Percentiles rank a stretch among this genome's conserved stretches.
These are phyloP conservation scores for Diversispora epigaea DNA, from an alignment of 192 early-diverging fungal genomes.

Conservation along the genomic window DNA sequence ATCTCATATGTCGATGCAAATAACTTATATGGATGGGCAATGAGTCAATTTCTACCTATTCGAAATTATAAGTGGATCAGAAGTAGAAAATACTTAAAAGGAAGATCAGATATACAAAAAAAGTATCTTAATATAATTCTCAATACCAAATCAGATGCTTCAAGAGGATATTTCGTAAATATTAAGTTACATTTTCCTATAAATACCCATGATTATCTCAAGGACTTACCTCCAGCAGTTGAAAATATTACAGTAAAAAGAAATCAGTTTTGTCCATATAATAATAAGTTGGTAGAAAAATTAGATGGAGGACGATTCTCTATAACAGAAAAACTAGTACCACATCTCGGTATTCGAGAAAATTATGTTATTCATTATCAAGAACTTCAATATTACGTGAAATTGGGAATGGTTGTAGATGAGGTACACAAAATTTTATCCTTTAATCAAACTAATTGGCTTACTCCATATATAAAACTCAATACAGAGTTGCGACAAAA, in stretches of 20 bases:
- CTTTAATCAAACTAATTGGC: slow-evolving; percentile 17
- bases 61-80: not conserved
- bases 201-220: not conserved
- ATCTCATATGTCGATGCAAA: slow-evolving; percentile 5
- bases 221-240: too few species aligned
- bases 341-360: not conserved
- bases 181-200: not conserved
- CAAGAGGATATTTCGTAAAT: not conserved
- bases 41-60: slow-evolving; percentile 11
- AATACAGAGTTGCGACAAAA: slow-evolving; percentile 1
- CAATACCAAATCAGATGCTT: not conserved
- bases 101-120: not conserved
- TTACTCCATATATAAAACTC: slow-evolving; percentile 5
- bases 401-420: too few species aligned
- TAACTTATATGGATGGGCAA: slow-evolving; percentile 10
- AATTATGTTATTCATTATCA: not conserved
- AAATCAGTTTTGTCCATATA: too few species aligned
- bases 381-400: not conserved
- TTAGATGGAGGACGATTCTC: too few species aligned
- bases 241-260: too few species aligned
- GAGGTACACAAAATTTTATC: slow-evolving; percentile 13
- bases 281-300: too few species aligned
- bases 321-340: not conserved
- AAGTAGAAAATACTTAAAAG: not conserved
- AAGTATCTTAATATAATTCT: not conserved